These are phyloP conservation scores for Alternaria infectoria DNA, from an alignment of 2,329 filamentous ascomycete genomes.

Conservation along the genomic window DNA sequence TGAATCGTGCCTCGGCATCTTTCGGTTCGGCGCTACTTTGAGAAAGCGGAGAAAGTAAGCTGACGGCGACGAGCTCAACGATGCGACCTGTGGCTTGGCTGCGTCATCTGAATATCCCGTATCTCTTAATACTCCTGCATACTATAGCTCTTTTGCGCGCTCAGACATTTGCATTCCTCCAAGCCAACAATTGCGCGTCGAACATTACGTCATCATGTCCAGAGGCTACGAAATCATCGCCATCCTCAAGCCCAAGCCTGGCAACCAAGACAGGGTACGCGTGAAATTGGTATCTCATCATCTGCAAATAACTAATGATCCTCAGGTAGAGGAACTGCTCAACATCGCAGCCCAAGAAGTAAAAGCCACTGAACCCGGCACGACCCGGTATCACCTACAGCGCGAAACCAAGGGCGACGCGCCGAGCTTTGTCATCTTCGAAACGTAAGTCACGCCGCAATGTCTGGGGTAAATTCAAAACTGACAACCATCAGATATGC, in stretches of 20 bases:
- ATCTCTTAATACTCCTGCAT: neutral
- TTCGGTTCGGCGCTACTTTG: conserved; percentile 20
- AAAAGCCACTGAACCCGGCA: conserved; percentile 42
- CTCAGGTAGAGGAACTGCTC: conserved; percentile 42
- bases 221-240: conserved; percentile 38
- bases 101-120: neutral
- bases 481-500: conserved; percentile 30
- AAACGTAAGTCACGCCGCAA: conserved; percentile 31
- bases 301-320: neutral
- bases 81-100: neutral
- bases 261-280: conserved; percentile 40
- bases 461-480: neutral
- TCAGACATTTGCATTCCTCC: neutral
- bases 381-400: conserved; percentile 41
- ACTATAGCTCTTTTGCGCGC: neutral
- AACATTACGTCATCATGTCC: conserved; percentile 18
- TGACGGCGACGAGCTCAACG: neutral
- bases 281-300: neutral
- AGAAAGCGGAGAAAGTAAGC: conserved; percentile 13
- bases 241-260: conserved; percentile 38
- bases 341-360: conserved; percentile 28
- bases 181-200: neutral
- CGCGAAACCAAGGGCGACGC: conserved; percentile 36
- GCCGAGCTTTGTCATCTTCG: conserved; percentile 39
- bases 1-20: conserved; percentile 30